Base-by-base conservation (phyloP, 2,329 filamentous ascomycete genomes). In the Pseudogymnoascus pannorum region DNA sequence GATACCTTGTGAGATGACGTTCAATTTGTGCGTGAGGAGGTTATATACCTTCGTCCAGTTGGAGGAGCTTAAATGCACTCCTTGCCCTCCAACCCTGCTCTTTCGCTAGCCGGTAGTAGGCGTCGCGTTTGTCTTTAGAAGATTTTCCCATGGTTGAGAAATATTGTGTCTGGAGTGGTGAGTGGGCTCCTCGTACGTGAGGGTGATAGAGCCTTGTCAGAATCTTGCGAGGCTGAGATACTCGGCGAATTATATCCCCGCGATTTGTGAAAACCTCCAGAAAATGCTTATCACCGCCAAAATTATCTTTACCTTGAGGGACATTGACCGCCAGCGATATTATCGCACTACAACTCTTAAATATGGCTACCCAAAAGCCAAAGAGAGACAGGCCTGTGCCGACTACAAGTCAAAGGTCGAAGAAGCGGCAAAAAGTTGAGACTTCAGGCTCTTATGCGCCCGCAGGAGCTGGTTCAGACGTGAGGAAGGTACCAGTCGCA, bases 51-150 rank as follows among this genome's bases (percentile, higher is more conserved):
- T 87, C 92, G 73, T 99, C 92, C 22, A 99, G 85, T 75, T 99
- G 94, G 11, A 99, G 85, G 22, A 99, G 84, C 76, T 99, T 99
- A 79, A 97, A 99, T 7, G 94, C 94, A 67, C 92, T 96, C 62
- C 94, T 85, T 26, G 94, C 94, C 35, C 94, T 89, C 93, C 94
- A 99, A 66, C 95, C 95, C 79, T 99, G 94, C 75, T 99, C 94
- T 77, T 99, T 99, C 16, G 94, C 94, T 7, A 99, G 88, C 60
- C 94, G 86, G 72, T 99, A 99, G 77, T 99, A 99, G 51, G 92
- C 92, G 74, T 99, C 94, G 60, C 94, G 89, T 77, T 99, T 99
- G 73, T 99, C 94, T 76, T 99, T 99, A 57, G 93, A 97, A 1
- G 94, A 96, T 74, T 97, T 97, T 1, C 92, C 92, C 92, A 96